phyloP scores from a whole-genome alignment of 2,329 filamentous ascomycete genomes.

The Echinosphaeria canescens region DNA sequence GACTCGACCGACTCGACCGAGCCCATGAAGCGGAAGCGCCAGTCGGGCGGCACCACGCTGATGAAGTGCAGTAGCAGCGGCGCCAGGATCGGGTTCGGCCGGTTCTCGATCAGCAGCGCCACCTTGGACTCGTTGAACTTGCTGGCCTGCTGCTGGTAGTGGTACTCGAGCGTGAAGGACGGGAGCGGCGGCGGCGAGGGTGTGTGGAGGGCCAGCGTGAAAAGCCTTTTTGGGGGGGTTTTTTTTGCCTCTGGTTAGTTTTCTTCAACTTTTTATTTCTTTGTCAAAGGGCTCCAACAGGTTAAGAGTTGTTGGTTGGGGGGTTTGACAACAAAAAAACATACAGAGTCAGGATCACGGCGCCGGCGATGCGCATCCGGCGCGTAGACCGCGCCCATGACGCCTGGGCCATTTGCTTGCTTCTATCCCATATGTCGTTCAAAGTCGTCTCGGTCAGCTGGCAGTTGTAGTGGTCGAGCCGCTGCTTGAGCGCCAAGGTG shows the following conservation, averaged over 20 bases:
- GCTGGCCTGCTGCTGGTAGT: constrained; percentile 9
- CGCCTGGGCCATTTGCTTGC: constrained; percentile 6
- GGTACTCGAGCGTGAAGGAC: constrained; percentile 12
- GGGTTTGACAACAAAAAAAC: no score
- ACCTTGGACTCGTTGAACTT: constrained; percentile 28
- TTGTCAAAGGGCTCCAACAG: no score
- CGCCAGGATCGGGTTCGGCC: constrained; percentile 22
- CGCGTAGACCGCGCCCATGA: constrained; percentile 13
- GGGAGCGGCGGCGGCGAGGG: no score
- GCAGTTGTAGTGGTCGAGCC: constrained; percentile 2
- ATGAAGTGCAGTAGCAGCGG: constrained; percentile 29
- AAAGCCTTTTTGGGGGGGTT: no score
- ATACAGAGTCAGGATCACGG: constrained; percentile 12
- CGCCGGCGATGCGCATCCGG: constrained; percentile 11
- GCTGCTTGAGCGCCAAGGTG: no score
- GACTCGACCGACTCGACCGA: constrained; percentile 21
- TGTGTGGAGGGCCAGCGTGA: no score
- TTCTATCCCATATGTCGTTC: constrained; percentile 5
- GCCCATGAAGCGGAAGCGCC: constrained; percentile 30
- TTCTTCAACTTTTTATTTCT: no score
- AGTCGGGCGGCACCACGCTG: constrained; percentile 27
- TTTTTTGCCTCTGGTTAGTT: no score
- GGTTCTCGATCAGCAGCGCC: constrained; percentile 27
- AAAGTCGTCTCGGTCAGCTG: constrained; percentile 6
- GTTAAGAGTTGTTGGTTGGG: no score